These are phyloP conservation scores for Candida smagusa DNA, from an alignment of 1,139 yeast genomes.

Conservation along the genomic window DNA sequence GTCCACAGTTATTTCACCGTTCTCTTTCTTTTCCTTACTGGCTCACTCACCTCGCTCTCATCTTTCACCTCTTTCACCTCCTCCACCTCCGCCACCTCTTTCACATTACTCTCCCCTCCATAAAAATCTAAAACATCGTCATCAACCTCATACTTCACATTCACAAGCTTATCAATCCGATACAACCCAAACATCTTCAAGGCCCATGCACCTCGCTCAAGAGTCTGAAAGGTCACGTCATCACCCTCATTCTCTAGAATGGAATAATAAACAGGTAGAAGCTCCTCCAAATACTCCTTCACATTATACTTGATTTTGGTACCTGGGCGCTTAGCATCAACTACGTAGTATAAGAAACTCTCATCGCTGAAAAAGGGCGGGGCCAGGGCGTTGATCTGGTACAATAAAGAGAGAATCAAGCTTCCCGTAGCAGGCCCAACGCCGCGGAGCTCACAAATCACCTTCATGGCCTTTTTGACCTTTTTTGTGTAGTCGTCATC, in stretches of 20 bases:
- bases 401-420: conserved; percentile 34
- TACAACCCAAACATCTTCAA: conserved; percentile 28
- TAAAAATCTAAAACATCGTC: conserved; percentile 11
- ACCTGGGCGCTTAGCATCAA: conserved; percentile 26
- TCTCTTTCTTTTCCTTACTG: not conserved
- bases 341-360: conserved; percentile 35
- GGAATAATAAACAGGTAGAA: conserved; percentile 20
- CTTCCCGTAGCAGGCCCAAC: conserved; percentile 55
- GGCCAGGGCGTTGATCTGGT: conserved; percentile 19
- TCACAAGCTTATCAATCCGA: conserved; percentile 22
- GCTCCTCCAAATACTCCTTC: conserved; percentile 41
- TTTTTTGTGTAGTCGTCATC: conserved; percentile 13
- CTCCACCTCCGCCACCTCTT: too few species aligned
- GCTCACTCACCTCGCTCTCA: too few species aligned
- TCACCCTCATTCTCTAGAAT: not conserved
- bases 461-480: conserved; percentile 22
- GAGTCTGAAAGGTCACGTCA: conserved; percentile 13
- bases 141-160: conserved; percentile 21
- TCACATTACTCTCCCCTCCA: not conserved
- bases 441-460: conserved; percentile 36
- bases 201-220: conserved; percentile 42
- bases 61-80: too few species aligned
- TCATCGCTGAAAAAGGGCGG: conserved; percentile 54
- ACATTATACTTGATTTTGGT: conserved; percentile 38
- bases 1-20: too few species aligned